Evolutionary conservation across 2,329 filamentous ascomycete genomes (phyloP).

Genomic region (Rosellinia necatrix): DNA sequence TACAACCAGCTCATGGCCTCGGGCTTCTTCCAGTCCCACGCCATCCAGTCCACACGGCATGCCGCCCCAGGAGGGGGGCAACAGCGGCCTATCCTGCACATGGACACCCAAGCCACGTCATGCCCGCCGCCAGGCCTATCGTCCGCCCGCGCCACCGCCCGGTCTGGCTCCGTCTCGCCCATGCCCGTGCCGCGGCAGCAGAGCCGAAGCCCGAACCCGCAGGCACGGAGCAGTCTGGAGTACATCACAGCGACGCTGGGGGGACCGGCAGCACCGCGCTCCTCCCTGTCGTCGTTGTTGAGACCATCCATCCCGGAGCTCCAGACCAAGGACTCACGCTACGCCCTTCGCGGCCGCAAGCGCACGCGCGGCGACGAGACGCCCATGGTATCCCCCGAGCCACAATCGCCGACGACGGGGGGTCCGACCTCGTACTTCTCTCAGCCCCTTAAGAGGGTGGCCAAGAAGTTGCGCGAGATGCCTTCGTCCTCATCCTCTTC

Average conservation of each 20-base stretch:
- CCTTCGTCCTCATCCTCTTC: too few species aligned
- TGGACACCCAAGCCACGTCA: slow-evolving; percentile 28
- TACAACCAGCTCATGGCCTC: slow-evolving; percentile 61
- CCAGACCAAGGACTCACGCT: slow-evolving; percentile 30
- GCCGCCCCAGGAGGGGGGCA: slow-evolving; percentile 35
- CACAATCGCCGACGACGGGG: slow-evolving; percentile 25
- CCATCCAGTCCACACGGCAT: slow-evolving; percentile 61
- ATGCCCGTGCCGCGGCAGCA: not conserved
- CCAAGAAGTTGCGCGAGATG: slow-evolving; percentile 60
- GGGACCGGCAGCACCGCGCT: slow-evolving; percentile 3
- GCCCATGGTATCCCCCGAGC: slow-evolving; percentile 21
- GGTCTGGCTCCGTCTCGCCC: slow-evolving; percentile 4
- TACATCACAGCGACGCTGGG: not conserved
- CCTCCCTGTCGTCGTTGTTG: slow-evolving; percentile 18
- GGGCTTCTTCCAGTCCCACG: slow-evolving; percentile 63
- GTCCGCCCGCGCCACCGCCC: slow-evolving; percentile 24
- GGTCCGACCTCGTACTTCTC: slow-evolving; percentile 27
- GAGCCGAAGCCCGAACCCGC: slow-evolving; percentile 4
- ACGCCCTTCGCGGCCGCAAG: slow-evolving; percentile 53
- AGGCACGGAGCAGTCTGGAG: slow-evolving; percentile 13
- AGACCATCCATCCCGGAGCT: slow-evolving; percentile 23
- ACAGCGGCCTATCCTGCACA: slow-evolving; percentile 21
- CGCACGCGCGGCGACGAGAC: slow-evolving; percentile 48
- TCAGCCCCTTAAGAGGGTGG: slow-evolving; percentile 43
- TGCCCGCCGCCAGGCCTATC: slow-evolving; percentile 29